A percentile compares a stretch with the other conserved stretches of the same genome.
phyloP scores from a whole-genome alignment of 202 grass and related monocot species.

The Bolboschoenoplectus hybrid region DNA sequence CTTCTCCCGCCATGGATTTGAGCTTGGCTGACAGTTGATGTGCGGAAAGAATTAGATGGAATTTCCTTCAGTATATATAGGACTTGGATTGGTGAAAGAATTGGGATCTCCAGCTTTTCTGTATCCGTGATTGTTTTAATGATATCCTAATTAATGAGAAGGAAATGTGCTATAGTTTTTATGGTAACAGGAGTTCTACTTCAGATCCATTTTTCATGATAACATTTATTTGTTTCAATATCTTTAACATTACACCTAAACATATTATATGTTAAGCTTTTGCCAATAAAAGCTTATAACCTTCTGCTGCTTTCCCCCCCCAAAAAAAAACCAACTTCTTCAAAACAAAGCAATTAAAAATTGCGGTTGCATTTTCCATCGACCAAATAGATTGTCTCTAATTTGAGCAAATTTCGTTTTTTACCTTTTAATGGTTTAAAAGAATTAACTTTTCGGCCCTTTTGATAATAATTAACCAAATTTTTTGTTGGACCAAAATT shows the following conservation, averaged over 20 bases:
- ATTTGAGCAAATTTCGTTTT: neutral
- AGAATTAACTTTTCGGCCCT: neutral
- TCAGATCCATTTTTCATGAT: neutral
- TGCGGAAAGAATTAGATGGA: neutral
- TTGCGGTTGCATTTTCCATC: neutral
- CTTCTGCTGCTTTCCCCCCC: neutral
- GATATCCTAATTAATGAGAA: neutral
- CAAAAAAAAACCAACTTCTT: too few species aligned
- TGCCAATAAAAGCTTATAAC: neutral
- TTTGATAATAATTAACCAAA: neutral
- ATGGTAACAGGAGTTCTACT: neutral
- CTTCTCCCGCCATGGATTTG: constrained; percentile 34
- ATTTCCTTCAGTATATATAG: constrained; percentile 27
- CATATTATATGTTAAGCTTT: neutral
- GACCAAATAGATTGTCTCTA: neutral
- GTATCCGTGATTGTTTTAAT: constrained; percentile 9
- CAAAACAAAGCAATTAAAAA: neutral
- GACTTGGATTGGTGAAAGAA: neutral
- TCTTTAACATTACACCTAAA: neutral
- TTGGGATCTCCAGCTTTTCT: neutral
- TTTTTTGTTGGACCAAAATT: neutral
- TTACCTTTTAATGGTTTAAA: neutral
- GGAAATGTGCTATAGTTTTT: neutral
- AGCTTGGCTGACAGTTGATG: neutral
- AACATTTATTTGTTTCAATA: neutral